Evolutionary conservation across 345 rosid genomes (phyloP), one percentile per base, ranked within the genome.

Genomic region (Eutrema japonicum): DNA sequence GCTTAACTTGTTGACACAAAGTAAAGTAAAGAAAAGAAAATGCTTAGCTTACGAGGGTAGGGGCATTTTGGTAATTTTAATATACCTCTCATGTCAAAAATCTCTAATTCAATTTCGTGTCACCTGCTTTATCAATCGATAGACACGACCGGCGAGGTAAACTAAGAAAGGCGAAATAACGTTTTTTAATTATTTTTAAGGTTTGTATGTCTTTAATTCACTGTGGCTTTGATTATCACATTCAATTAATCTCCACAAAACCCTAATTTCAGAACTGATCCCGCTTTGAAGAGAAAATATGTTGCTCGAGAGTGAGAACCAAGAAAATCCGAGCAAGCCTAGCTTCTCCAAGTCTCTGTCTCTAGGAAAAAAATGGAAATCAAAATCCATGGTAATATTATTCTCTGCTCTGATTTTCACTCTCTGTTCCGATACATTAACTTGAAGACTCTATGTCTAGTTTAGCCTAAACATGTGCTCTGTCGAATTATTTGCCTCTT

Each of bases 271-370:
- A 46, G 50, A 47, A 43, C 5, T 10, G 47, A 26, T 32, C 4
- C 35, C 6, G 10, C 3, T 71, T 47, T 8, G 43, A 13, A 12
- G 22, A 13, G 69, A 48, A 4, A 32, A 42, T 29, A 51, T 59
- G 49, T 35, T 7, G 49, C 8, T 55, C 2, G 40, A 10, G 49
- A 26, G 48, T 12, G 32, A 7, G 41, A 3, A 2, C 32, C 65
- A 10, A 48, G 18, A 6, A 36, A 68, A 14, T 35, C 33, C 27
- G 18, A 46, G 11, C 16, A 53, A 53, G 57, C 62, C 37, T 45
- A 14, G 46, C 53, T 76, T 76, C 75, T 46, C 51, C 53, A 76
- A 76, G 60, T 76, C 32, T 63, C 71, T 22, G 6, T 8, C 52
- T 47, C 52, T 11, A 4, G 69, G 79, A 38, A 18, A 47, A 36